Base-by-base conservation (phyloP, 2,329 filamentous ascomycete species). In the Colletotrichum kahawae region DNA sequence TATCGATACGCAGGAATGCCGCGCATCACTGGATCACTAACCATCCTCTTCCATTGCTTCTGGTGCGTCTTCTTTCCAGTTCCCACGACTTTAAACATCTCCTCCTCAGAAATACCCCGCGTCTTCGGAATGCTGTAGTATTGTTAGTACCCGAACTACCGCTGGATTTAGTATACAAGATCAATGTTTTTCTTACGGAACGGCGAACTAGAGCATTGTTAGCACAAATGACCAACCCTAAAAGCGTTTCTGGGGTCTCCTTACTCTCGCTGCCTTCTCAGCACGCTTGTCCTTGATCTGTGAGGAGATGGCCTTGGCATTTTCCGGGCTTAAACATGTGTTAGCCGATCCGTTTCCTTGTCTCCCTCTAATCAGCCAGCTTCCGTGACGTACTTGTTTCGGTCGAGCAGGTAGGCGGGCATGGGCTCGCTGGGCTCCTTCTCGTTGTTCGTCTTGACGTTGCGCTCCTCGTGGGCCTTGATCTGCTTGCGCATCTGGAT, bases 401-500 rank as follows among this genome's bases (percentile, higher is more conserved):
- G 92, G 87, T 99, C 97, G 77, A 99, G 93, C 83, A 99, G 91
- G 85, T 98, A 99, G 80, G 95, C 93, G 67, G 97, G 97, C 80
- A 98, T 89, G 72, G 97, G 95, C 65, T 95, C 95, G 79, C 90
- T 92, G 31, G 92, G 92, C 76, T 96, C 94, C 85, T 97, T 94
- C 80, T 93, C 91, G 78, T 94, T 92, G 70, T 93, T 93, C 10
- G 94, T 95, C 88, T 98, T 98, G 89, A 98, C 93, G 83, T 98
- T 97, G 87, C 95, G 93, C 89, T 98, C 95, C 87, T 99, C 97
- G 88, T 98, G 95, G 59, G 95, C 94, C 87, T 94, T 95, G 91
- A 99, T 97, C 82, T 93, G 89, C 90, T 98, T 98, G 86, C 94
- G 94, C 94, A 98, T 96, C 90, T 98, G 95, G 83, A 98, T 98